phyloP scores from a whole-genome alignment of 2,329 filamentous ascomycete species.

The Fusarium nodosum region DNA sequence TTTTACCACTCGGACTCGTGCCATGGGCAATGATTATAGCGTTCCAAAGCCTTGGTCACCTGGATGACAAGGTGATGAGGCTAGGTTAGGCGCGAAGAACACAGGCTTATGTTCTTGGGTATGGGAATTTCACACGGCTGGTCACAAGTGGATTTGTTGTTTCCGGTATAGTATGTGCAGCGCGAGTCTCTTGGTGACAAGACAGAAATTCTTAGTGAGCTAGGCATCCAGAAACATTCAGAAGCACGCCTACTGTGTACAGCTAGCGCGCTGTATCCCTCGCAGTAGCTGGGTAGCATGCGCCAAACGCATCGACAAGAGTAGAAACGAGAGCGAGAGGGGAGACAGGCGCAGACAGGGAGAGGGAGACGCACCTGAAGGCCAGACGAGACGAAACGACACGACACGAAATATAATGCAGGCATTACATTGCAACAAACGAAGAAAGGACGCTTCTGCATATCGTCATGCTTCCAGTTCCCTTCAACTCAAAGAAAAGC shows the following conservation, averaged over 20 bases:
- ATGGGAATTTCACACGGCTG: constrained; percentile 11
- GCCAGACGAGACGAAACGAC: constrained; percentile 24
- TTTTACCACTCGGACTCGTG: constrained; percentile 32
- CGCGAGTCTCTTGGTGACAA: constrained; percentile 13
- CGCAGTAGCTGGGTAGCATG: constrained; percentile 48
- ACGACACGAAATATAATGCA: constrained; percentile 31
- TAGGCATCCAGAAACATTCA: constrained; percentile 7
- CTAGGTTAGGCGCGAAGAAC: constrained; percentile 26
- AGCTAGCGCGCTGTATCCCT: constrained; percentile 46
- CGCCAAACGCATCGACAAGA: constrained; percentile 28
- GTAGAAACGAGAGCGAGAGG: constrained; percentile 28
- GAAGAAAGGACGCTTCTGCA: constrained; percentile 45
- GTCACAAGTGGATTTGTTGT: constrained; percentile 11
- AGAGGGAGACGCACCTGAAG: constrained; percentile 28
- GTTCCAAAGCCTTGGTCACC: constrained; percentile 27
- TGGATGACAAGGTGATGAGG: constrained; percentile 29
- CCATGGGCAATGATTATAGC: constrained; percentile 27
- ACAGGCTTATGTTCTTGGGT: constrained; percentile 20
- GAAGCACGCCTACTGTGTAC: constrained; percentile 27
- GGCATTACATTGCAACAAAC: constrained; percentile 14
- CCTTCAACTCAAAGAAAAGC: constrained; percentile 29
- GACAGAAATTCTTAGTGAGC: neutral
- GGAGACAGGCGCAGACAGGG: neutral
- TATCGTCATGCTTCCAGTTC: constrained; percentile 28
- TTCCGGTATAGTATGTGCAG: constrained; percentile 1